A percentile compares a stretch with the other conserved stretches of the same genome.
Evolutionary conservation across 768 basidiomycete species (phyloP).

Genomic region (Coprinopsis cinerea): DNA sequence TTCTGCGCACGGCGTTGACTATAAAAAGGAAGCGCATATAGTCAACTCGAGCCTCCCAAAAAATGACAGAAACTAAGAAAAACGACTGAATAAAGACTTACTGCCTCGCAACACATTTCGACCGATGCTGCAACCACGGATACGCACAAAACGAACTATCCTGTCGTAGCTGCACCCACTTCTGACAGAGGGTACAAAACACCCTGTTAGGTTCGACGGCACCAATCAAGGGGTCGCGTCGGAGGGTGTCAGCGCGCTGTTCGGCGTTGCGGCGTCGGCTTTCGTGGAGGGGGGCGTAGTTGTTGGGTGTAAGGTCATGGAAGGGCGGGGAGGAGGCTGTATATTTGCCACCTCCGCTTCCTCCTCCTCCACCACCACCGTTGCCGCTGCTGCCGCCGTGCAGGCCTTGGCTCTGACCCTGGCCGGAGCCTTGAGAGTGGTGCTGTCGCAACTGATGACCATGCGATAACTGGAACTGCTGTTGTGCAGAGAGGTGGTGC

Average conservation of each 20-base stretch:
- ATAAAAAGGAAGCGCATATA: background rate
- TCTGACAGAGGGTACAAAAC: conserved; percentile 68
- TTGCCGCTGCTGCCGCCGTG: background rate
- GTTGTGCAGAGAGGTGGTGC: background rate
- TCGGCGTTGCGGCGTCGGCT: conserved; percentile 73
- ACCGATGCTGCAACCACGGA: conserved; percentile 75
- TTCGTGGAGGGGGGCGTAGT: conserved; percentile 54
- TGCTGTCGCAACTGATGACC: background rate
- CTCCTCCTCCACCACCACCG: background rate
- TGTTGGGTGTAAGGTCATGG: conserved; percentile 54
- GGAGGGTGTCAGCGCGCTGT: conserved; percentile 66
- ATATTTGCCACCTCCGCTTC: conserved; percentile 2
- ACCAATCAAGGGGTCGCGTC: conserved; percentile 57
- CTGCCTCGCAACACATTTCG: conserved; percentile 70
- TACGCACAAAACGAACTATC: conserved; percentile 77
- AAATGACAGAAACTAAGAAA: background rate
- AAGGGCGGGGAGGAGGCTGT: conserved; percentile 37
- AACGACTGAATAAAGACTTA: conserved; percentile 30
- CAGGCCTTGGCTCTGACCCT: background rate
- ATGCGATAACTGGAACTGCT: background rate
- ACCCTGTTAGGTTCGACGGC: conserved; percentile 71
- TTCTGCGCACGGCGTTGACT: conserved; percentile 57
- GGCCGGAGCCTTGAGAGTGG: background rate
- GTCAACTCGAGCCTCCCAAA: background rate
- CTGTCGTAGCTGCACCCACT: conserved; percentile 80